Conservation (phyloP, 352 stramenopile genomes). For the Saprolegnia diclina region DNA sequence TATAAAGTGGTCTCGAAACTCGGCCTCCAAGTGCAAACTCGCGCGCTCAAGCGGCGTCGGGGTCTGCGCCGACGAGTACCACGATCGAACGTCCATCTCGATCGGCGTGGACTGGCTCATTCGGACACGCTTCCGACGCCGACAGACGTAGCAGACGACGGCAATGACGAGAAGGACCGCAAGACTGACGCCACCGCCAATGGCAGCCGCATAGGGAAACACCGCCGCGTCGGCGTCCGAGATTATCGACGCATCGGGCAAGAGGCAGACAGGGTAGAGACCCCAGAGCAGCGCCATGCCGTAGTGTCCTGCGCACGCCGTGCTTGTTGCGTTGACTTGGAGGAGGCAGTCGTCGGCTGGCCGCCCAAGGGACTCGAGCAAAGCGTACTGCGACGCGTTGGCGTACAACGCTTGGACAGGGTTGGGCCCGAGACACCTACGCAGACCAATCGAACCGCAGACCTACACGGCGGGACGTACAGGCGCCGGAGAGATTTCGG, state of each 20-base stretch:
- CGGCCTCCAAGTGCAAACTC: not conserved
- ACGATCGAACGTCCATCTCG: constrained; percentile 2
- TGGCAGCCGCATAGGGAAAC: not conserved
- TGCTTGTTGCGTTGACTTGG: not conserved
- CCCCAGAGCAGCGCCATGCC: constrained; percentile 3
- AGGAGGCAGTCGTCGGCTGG: not conserved
- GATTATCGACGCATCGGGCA: not conserved
- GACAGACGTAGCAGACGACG: not conserved
- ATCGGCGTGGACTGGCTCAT: not conserved
- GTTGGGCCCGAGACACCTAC: constrained; percentile 8
- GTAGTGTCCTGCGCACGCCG: not conserved
- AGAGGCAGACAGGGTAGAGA: constrained; percentile 13
- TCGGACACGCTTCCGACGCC: not conserved
- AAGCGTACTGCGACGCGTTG: constrained; percentile 14
- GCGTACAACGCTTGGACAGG: constrained; percentile 15
- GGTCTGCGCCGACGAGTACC: not conserved
- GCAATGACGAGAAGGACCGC: not conserved
- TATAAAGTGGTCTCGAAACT: not conserved
- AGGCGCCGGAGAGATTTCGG: constrained; percentile 3
- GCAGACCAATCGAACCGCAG: not conserved
- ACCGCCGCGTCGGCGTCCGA: not conserved
- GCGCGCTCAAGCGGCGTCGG: not conserved
- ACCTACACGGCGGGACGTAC: not conserved
- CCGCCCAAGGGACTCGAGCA: not conserved
- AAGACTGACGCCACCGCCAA: not conserved